Base-by-base conservation (phyloP, 768 basidiomycete species). In the Rhizopogon vulgaris region DNA sequence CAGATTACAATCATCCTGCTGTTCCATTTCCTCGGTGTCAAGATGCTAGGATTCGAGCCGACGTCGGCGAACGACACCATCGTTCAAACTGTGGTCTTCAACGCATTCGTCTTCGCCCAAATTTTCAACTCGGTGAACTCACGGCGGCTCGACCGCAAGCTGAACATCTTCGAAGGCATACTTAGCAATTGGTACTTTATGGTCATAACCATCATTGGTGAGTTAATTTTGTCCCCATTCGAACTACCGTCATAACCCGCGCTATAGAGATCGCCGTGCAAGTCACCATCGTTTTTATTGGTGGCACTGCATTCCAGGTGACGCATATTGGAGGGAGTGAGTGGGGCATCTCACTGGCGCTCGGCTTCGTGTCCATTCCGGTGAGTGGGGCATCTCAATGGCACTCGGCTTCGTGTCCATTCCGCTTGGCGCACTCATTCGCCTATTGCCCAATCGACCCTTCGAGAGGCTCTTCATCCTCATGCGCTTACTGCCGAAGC, bases 91-190 rank as follows among this genome's bases (percentile, higher is more conserved):
- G 73, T 98, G 15, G 91, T 97, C 30, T 99, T 99, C 82, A 99
- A 98, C 62, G 80, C 85, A n/a, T 99, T 97, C 62, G 95, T 98
- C 45, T 97, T 97, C 65, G 90, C 91, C 27, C 96, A 98, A 68
- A 94, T 99, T 59, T 94, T 88, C 78, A 96, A 94, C 71, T 93
- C 91, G 39, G 67, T 97, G 68, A 99, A 97, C 64, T 91, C 88
- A 59, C 78, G 96, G 49, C 77, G 92, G 36, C 74, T 98, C 41
- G 94, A 97, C 61, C 82, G 78, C 53, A 80, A 82, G 46, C 75
- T 94, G 53, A 98, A 99, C 69, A 80, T 98, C 53, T 92, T 97
- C 60, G 84, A 87, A 56, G 91, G 92, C 38, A 78, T 98, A 28
- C 60, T 71, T 38, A 75, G 70, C 43, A 99, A 99, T 66, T 79